phyloP scores from a whole-genome alignment of 1,284 basidiomycete species.

The Phylloporus gajari region DNA sequence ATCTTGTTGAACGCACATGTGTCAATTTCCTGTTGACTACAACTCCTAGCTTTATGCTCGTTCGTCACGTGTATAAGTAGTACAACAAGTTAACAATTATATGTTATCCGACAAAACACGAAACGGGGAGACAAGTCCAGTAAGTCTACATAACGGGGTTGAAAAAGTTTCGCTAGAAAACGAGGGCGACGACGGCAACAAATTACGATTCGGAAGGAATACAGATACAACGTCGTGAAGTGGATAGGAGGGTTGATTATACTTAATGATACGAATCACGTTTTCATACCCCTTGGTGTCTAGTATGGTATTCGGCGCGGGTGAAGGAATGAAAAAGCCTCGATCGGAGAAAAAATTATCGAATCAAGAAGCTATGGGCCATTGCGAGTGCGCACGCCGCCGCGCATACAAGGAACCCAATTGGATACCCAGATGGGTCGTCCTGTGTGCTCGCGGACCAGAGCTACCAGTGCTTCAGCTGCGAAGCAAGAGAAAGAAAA shows the following conservation, averaged over 20 bases:
- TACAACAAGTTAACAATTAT: conserved; percentile 11
- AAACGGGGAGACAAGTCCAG: not conserved
- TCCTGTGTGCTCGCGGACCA: conserved; percentile 79
- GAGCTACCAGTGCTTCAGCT: conserved; percentile 55
- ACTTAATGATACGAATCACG: not conserved
- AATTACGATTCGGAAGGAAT: not conserved
- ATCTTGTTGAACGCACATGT: too few relatives aligned
- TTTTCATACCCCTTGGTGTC: not conserved
- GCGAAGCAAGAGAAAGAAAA: not conserved
- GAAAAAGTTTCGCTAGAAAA: not conserved
- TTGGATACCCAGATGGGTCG: conserved; percentile 73
- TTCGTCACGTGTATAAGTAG: not conserved
- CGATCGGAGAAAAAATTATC: conserved; percentile 46
- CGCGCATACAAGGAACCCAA: conserved; percentile 77
- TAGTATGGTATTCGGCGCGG: not conserved
- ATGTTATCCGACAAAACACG: conserved; percentile 4
- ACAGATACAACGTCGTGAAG: not conserved
- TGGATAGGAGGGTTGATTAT: not conserved
- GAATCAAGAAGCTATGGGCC: conserved; percentile 78
- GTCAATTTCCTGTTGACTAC: too few relatives aligned
- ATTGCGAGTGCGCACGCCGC: conserved; percentile 69
- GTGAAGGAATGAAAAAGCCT: not conserved
- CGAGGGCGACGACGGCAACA: not conserved
- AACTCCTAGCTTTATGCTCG: too few relatives aligned
- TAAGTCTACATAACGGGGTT: not conserved